Percentiles rank a stretch among this genome's conserved stretches.
Conservation (phyloP, 164 flowering plant species). For the Buxus sempervirens region DNA sequence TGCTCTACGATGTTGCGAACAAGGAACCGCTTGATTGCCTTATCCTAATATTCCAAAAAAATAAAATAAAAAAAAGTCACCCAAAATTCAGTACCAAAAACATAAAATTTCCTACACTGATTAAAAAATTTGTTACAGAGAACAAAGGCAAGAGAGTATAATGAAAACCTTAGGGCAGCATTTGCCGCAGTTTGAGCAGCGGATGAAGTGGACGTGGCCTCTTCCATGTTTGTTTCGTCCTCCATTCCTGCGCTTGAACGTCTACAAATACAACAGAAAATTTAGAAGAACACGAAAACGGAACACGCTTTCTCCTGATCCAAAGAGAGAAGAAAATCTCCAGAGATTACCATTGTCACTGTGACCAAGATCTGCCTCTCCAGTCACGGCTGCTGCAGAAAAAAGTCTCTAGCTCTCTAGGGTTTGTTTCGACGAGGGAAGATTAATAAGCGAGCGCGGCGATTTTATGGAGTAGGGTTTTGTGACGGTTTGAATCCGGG, state of each 20-base stretch:
- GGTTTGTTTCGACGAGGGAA: no score
- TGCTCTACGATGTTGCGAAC: slow-evolving; percentile 11
- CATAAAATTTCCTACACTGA: background rate
- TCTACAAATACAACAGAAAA: background rate
- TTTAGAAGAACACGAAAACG: background rate
- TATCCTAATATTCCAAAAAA: background rate
- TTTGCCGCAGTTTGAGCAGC: slow-evolving; percentile 14
- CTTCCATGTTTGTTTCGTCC: slow-evolving; percentile 11
- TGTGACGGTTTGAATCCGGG: no score
- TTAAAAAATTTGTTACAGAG: background rate
- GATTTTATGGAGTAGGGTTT: no score
- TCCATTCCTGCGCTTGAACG: slow-evolving; percentile 11
- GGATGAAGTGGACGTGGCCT: slow-evolving; percentile 10
- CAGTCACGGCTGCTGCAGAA: no score
- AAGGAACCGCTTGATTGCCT: slow-evolving; percentile 10
- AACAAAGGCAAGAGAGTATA: background rate
- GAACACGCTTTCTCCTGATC: background rate
- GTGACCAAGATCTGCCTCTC: no score
- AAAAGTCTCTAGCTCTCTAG: no score
- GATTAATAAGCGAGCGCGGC: no score
- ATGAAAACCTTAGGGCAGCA: slow-evolving; percentile 8
- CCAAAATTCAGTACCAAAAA: background rate
- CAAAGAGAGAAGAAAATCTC: background rate
- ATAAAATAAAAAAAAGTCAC: background rate
- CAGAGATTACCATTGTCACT: background rate